Conservation (phyloP, 1,284 basidiomycete genomes). For the Cystobasidiaceae sp. region DNA sequence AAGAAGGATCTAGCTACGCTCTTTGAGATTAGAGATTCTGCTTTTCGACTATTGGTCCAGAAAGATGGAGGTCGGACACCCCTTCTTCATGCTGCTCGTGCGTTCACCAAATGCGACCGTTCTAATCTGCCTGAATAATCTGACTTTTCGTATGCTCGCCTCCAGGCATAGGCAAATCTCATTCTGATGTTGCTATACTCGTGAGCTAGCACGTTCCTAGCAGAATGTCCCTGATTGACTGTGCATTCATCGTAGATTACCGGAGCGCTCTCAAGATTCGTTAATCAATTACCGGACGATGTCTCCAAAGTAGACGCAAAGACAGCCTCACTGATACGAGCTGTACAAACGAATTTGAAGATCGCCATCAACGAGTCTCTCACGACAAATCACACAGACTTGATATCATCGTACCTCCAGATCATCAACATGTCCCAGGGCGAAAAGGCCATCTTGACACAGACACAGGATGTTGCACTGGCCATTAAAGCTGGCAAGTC, state of each 20-base stretch:
- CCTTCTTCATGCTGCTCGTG: slow-evolving; percentile 25
- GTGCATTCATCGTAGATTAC: not conserved
- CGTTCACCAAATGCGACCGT: not conserved
- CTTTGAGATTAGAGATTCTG: slow-evolving; percentile 30
- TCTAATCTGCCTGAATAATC: not conserved
- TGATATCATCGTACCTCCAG: slow-evolving; percentile 40
- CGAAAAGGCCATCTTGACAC: slow-evolving; percentile 34
- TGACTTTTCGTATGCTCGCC: not conserved
- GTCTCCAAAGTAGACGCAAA: slow-evolving; percentile 15
- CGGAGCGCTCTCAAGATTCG: slow-evolving; percentile 26
- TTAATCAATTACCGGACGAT: slow-evolving; percentile 41
- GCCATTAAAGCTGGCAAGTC: slow-evolving; percentile 34
- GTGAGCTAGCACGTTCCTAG: slow-evolving; percentile 34
- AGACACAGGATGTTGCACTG: slow-evolving; percentile 37
- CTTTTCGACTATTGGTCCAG: slow-evolving; percentile 27
- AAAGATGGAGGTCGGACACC: slow-evolving; percentile 13
- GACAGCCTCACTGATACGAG: slow-evolving; percentile 35
- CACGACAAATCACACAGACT: slow-evolving; percentile 33
- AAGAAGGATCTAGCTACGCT: slow-evolving; percentile 30
- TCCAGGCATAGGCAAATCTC: slow-evolving; percentile 29
- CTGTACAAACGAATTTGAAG: slow-evolving; percentile 40
- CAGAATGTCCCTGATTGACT: not conserved
- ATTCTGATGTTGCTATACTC: slow-evolving; percentile 39
- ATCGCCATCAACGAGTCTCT: slow-evolving; percentile 39
- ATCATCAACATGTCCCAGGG: slow-evolving; percentile 42